A percentile compares a stretch with the other conserved stretches of the same genome.
These are phyloP conservation scores for Leccinum angustisporum DNA, from an alignment of 1,284 basidiomycete species.

Conservation along the genomic window DNA sequence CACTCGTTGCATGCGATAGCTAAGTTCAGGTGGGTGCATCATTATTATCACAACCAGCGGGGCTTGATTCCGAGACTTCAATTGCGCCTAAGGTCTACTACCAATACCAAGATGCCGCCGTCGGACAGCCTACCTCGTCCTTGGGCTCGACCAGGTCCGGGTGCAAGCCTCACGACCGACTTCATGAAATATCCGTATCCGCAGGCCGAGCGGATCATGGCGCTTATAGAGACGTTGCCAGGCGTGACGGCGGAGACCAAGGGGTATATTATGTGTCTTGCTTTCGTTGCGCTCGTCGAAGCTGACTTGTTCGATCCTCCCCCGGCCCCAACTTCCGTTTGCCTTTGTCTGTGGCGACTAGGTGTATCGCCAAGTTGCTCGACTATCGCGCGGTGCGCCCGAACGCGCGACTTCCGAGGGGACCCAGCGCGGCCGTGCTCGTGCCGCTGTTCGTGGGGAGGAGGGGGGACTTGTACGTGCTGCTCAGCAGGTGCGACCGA, in stretches of 20 bases:
- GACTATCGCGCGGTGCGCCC: slow-evolving; percentile 47
- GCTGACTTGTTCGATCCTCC: neutral
- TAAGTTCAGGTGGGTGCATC: neutral
- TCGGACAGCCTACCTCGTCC: slow-evolving; percentile 4
- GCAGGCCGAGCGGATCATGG: slow-evolving; percentile 5
- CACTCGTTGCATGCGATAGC: neutral
- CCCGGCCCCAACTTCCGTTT: neutral
- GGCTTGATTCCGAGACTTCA: neutral
- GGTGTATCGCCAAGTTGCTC: slow-evolving; percentile 61
- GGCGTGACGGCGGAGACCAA: slow-evolving; percentile 26
- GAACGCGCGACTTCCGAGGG: slow-evolving; percentile 49
- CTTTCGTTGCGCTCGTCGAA: neutral
- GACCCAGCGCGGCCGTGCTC: slow-evolving; percentile 66
- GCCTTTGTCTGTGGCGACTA: slow-evolving; percentile 24
- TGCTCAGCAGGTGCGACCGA: slow-evolving; percentile 66
- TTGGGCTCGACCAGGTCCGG: neutral
- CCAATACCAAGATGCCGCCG: slow-evolving; percentile 3
- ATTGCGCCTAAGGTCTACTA: neutral
- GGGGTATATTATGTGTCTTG: slow-evolving; percentile 13
- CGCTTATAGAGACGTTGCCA: slow-evolving; percentile 16
- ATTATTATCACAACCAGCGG: neutral
- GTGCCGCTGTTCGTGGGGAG: slow-evolving; percentile 82
- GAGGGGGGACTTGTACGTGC: slow-evolving; percentile 77
- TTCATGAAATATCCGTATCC: slow-evolving; percentile 23
- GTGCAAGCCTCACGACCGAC: neutral